Evolutionary conservation across 2,329 filamentous ascomycete genomes (phyloP), one percentile per base, ranked within the genome.

Genomic region (Trichophyton schoenleinii): DNA sequence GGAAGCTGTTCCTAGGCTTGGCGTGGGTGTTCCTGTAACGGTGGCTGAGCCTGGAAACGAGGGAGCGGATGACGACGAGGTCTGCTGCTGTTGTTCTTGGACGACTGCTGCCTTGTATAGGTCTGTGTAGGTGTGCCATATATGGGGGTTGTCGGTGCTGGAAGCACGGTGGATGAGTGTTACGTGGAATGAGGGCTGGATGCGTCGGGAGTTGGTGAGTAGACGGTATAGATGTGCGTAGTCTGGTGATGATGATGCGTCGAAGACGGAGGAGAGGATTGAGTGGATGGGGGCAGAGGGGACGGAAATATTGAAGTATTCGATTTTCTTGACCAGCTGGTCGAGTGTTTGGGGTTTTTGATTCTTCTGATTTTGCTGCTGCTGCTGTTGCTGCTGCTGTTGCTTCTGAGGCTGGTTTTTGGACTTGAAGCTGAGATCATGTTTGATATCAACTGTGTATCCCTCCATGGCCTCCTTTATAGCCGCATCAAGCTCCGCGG

Each of bases 141-240:
- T 78, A 7, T 86, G 82, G 0, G 85, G 81, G 65, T 86, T 74
- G 34, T 86, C 75, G 46, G 79, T 78, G 8, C 83, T 77, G 2
- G 77, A 78, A 9, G 86, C 84, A 55, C 87, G 86, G 73, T 99
- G 94, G 72, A 96, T 90, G 44, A 99, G 81, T 0, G 94, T 99
- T 62, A 99, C 89, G 71, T 99, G 94, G 72, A 97, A 99, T 46
- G 85, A 81, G n/a, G 81, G 71, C 73, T 97, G 92, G 4, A 97
- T 76, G 60, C 94, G 88, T 20, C 86, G 81, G 1, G 80, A 81
- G 66, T 87, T 81, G 72, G 87, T 83, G 38, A 99, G 81, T 62
- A 89, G 83, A 67, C 81, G 83, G 77, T 88, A 99, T 69, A 96
- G 86, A 22, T 77, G 79, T n/a, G 83, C 77, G 36, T 77, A 78